phyloP scores from a whole-genome alignment of 139 green algal species.

The Diplosphaera chodatii region DNA sequence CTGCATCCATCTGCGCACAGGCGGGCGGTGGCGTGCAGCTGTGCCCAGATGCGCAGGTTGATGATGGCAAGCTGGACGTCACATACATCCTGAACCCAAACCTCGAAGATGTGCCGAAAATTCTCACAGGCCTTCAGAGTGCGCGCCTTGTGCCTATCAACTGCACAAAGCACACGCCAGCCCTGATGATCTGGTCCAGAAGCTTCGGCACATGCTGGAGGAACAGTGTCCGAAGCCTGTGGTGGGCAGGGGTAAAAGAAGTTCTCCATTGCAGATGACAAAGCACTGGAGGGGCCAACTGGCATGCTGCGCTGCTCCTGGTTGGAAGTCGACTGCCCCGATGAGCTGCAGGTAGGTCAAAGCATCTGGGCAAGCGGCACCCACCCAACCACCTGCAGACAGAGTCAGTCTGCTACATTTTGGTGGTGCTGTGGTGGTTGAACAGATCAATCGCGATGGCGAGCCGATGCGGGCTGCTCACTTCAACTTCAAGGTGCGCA shows the following conservation, averaged over 20 bases:
- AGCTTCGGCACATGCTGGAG: too few species aligned
- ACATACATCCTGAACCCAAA: constrained; percentile 12
- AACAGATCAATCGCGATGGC: constrained; percentile 23
- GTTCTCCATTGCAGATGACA: background rate
- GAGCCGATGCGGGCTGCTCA: constrained; percentile 14
- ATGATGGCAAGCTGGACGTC: constrained; percentile 10
- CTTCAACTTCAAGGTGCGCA: constrained; percentile 6
- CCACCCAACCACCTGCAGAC: too few species aligned
- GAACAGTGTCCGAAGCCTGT: too few species aligned
- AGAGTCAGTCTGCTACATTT: too few species aligned
- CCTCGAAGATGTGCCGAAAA: constrained; percentile 1
- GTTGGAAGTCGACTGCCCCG: constrained; percentile 19
- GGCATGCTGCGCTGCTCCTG: constrained; percentile 10
- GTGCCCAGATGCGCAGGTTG: constrained; percentile 7
- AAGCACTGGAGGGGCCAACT: constrained; percentile 5
- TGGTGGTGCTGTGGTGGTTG: too few species aligned
- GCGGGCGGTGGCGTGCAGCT: constrained; percentile 16
- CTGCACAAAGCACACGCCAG: too few species aligned
- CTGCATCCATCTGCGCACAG: too few species aligned
- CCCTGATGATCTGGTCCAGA: too few species aligned
- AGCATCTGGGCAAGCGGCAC: too few species aligned
- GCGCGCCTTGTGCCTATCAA: background rate
- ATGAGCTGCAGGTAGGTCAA: constrained; percentile 15
- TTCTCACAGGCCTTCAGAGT: background rate
- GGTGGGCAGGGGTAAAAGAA: too few species aligned